These are phyloP conservation scores for Schwanniomyces etchellsii DNA, from an alignment of 1,139 yeast genomes.

Conservation along the genomic window DNA sequence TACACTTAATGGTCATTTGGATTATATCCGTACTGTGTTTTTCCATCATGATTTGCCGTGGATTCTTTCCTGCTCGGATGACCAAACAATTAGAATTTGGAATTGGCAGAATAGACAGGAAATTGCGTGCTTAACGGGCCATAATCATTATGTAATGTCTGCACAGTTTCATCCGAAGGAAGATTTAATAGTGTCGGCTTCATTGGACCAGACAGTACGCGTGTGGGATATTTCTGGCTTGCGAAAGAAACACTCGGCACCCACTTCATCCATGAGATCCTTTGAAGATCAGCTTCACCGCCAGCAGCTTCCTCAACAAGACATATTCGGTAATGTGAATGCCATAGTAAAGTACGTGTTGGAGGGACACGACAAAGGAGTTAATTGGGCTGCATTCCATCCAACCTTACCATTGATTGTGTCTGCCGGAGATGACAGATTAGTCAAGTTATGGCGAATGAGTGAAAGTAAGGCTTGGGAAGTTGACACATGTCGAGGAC, in stretches of 20 bases:
- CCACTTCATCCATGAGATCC: slow-evolving; percentile 44
- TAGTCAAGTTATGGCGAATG: slow-evolving; percentile 97
- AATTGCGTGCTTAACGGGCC: slow-evolving; percentile 96
- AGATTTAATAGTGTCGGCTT: slow-evolving; percentile 90
- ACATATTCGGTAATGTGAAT: slow-evolving; percentile 89
- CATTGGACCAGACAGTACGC: slow-evolving; percentile 97
- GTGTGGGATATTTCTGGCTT: slow-evolving; percentile 98
- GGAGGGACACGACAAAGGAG: slow-evolving; percentile 98
- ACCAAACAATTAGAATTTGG: slow-evolving; percentile 98
- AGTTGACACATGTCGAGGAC: slow-evolving; percentile 97
- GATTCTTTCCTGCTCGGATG: slow-evolving; percentile 95
- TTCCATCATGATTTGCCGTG: slow-evolving; percentile 97
- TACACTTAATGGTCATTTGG: slow-evolving; percentile 89
- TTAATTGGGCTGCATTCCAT: slow-evolving; percentile 97
- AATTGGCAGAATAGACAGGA: slow-evolving; percentile 99
- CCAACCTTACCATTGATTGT: slow-evolving; percentile 94
- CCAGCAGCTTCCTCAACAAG: slow-evolving; percentile 76
- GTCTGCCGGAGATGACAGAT: slow-evolving; percentile 94
- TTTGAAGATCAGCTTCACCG: slow-evolving; percentile 79
- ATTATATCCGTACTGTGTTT: slow-evolving; percentile 88
- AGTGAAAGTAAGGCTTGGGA: slow-evolving; percentile 99
- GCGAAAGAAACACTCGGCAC: slow-evolving; percentile 93
- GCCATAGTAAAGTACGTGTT: slow-evolving; percentile 93
- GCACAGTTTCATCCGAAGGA: slow-evolving; percentile 97
- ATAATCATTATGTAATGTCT: slow-evolving; percentile 96